Evolutionary conservation across 116 monocot genomes (phyloP).

Genomic region (Thalassia testudinum): DNA sequence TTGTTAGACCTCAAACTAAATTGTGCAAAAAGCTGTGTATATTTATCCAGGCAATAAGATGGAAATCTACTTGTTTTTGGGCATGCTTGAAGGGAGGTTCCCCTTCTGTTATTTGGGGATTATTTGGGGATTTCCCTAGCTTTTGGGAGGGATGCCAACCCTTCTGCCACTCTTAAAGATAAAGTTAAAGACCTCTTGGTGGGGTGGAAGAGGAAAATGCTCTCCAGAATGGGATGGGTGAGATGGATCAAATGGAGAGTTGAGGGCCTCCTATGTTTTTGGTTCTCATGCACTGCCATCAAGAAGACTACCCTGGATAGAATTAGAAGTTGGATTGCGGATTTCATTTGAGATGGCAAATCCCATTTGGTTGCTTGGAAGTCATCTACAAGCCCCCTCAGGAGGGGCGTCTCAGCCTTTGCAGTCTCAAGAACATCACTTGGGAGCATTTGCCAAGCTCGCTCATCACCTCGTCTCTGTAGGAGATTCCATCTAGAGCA

Average conservation of each 20-base stretch:
- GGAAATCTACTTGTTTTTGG: too few relatives aligned
- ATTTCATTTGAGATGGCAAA: background rate
- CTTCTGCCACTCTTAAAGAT: too few relatives aligned
- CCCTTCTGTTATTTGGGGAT: too few relatives aligned
- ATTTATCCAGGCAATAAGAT: background rate
- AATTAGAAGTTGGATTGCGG: too few relatives aligned
- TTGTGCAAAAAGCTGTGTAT: background rate
- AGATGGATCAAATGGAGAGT: too few relatives aligned
- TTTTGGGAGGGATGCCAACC: background rate
- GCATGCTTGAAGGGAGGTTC: too few relatives aligned
- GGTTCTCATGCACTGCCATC: background rate
- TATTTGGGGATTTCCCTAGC: too few relatives aligned
- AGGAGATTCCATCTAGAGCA: too few relatives aligned
- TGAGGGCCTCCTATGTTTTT: background rate
- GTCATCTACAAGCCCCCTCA: background rate
- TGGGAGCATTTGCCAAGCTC: too few relatives aligned
- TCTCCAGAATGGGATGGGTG: background rate
- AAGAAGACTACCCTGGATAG: background rate
- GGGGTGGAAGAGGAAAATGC: background rate
- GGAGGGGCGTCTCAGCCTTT: background rate
- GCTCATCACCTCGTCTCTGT: too few relatives aligned
- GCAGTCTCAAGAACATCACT: too few relatives aligned
- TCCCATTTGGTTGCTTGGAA: background rate
- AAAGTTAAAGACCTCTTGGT: background rate
- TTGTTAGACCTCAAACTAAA: background rate